Evolutionary conservation across 345 rosid genomes (phyloP), one percentile per base, ranked within the genome.

Genomic region (Firmiana major): DNA sequence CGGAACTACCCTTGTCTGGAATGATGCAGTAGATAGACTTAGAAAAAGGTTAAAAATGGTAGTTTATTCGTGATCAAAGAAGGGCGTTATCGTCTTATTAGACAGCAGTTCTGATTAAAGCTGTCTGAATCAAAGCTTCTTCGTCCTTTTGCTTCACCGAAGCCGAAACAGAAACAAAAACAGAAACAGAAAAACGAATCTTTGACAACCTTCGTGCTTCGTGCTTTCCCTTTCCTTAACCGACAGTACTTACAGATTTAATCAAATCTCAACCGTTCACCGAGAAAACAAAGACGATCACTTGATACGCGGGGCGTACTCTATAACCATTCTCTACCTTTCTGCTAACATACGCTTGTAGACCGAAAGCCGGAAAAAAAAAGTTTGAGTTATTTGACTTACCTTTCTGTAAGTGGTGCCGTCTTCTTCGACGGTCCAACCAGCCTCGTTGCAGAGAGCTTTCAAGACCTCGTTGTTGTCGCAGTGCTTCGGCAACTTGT

Each of bases 351-450:
- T 65, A 31, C 51, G 49, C 77, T 54, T 13, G 36, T 53, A 31
- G 43, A 9, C 11, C 12, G 24, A 64, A 73, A 31, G 43, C 5
- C 11, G 13, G 24, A 64, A 73, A 62, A 15, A 38, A 46, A 6
- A 34, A 1, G 40, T 0, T 6, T 19, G 4, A 6, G 2, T 21
- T 11, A 8, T 13, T 46, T 43, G 28, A 9, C 21, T 40, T 57
- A 93, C 99, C 99, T 93, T 96, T 48, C 94, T 81, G 81, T 96
- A 93, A 79, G 99, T 93, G 49, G 99, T 96, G 77, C 99, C 99
- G 75, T 96, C 99, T 34, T 90, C 94, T 84, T 96, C 98, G 13
- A 96, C 99, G 16, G 84, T 90, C 99, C 99, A 96, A 3, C 99
- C 98, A 40, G 99, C 99, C 78, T 96, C 97, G 72, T 83, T 78